A percentile compares a stretch with the other conserved stretches of the same genome.
phyloP scores from a whole-genome alignment of 768 basidiomycete genomes.

The Tubosaeta brunneosetosa region DNA sequence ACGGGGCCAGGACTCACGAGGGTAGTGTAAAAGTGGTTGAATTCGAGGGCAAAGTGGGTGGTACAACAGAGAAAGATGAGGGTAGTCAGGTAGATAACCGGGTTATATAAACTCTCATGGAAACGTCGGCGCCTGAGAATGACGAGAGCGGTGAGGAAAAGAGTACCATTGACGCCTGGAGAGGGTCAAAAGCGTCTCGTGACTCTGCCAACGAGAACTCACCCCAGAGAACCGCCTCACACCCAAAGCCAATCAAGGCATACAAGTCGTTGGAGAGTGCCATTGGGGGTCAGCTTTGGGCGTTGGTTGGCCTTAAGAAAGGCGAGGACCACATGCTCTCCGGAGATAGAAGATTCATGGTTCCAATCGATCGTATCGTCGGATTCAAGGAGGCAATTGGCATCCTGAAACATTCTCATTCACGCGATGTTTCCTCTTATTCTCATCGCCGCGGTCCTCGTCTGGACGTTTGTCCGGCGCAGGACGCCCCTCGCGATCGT shows the following conservation, averaged over 20 bases:
- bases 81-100: conserved; percentile 26
- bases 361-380: background rate
- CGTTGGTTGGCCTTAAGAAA: background rate
- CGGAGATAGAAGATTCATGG: background rate
- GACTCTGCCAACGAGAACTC: background rate
- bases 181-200: background rate
- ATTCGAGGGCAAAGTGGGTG: conserved; percentile 32
- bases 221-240: conserved; percentile 37
- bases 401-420: background rate
- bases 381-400: background rate
- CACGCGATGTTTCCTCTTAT: background rate
- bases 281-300: conserved; percentile 4
- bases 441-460: conserved; percentile 9
- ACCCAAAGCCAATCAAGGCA: conserved; percentile 35
- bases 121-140: conserved; percentile 17
- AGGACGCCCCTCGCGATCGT: conserved; percentile 20
- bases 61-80: conserved; percentile 33
- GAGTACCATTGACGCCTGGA: conserved; percentile 19
- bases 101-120: conserved; percentile 13
- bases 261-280: conserved; percentile 28
- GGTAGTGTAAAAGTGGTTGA: conserved; percentile 30
- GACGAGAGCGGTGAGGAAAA: conserved; percentile 28
- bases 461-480: conserved; percentile 10
- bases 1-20: conserved; percentile 24
- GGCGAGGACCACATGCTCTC: background rate